Conservation (phyloP, 352 stramenopile genomes). For the Pythium phragmitis region DNA sequence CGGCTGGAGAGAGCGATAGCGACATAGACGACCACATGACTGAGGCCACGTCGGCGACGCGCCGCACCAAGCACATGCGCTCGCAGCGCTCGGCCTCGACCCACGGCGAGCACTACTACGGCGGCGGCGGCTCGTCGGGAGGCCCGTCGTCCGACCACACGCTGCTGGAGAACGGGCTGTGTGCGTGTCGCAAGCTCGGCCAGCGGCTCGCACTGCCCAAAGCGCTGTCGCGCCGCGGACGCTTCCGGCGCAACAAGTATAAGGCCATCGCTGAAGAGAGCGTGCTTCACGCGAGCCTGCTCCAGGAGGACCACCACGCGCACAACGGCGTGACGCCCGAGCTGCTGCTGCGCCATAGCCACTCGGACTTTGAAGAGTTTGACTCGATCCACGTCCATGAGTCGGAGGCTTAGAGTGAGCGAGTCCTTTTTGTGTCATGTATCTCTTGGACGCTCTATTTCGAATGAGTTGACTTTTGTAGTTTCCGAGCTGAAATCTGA, state of each 20-base stretch:
- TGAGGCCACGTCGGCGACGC: constrained; percentile 2
- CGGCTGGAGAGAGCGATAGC: constrained; percentile 4
- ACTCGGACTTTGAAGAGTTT: constrained; percentile 28
- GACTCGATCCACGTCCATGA: constrained; percentile 27
- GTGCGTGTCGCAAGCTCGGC: constrained; percentile 53
- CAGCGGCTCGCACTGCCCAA: constrained; percentile 51
- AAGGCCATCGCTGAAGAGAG: constrained; percentile 26
- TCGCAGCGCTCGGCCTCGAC: constrained; percentile 48
- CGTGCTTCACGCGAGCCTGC: constrained; percentile 35
- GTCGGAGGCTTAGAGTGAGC: no score
- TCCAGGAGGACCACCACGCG: constrained; percentile 36
- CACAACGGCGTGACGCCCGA: background rate
- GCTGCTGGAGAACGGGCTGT: constrained; percentile 45
- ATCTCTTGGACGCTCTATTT: no score
- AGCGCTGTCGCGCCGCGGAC: constrained; percentile 4
- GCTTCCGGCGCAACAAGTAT: constrained; percentile 8
- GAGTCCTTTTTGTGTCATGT: no score
- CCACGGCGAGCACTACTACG: constrained; percentile 32
- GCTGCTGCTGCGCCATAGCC: background rate
- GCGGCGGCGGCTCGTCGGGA: constrained; percentile 13
- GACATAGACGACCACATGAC: constrained; percentile 1
- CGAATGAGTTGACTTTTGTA: no score
- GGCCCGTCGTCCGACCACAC: constrained; percentile 32
- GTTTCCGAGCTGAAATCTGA: no score
- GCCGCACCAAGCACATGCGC: constrained; percentile 6